Evolutionary conservation across 2,329 filamentous ascomycete genomes (phyloP), one percentile per base, ranked within the genome.

Genomic region (Stagonosporopsis rhizophila): DNA sequence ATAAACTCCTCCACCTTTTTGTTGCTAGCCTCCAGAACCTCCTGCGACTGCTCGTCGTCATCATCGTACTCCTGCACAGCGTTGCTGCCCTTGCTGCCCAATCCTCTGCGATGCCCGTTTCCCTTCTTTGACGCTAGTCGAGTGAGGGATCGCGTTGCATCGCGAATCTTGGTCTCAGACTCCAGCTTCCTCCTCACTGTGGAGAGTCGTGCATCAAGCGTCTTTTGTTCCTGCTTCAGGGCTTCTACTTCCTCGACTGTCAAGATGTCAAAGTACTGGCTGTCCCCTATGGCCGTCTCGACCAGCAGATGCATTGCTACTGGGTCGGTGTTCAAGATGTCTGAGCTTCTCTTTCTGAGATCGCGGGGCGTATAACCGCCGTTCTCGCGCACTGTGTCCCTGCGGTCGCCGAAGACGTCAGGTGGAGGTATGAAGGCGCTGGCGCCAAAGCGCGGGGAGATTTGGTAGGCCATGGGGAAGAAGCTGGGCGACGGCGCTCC

Each of bases 81-180:
- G 20, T 62, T 62, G 49, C 75, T 74, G 57, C 79, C 80, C 41
- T 82, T 77, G 41, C 84, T 78, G 62, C 81, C 77, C 39, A 83
- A 76, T 48, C 77, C 78, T 55, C 79, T 88, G 76, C 74, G 83
- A 72, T 76, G 82, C 56, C 68, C 67, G 44, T 66, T 70, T 17
- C 61, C 61, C 60, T 83, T 82, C n/a, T 87, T 83, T 8, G 85
- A 85, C 72, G 96, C 92, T 27, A 99, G 81, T 67, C 89, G 88
- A 56, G 89, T 88, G 77, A 99, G 88, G 37, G 92, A 96, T 62
- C 89, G 85, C 11, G 95, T 92, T 1, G 95, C 95, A 82, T 98
- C 94, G 67, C 92, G 90, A 68, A 97, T 92, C 79, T 98, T 99
- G 51, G 88, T 90, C 75, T 99, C 95, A 41, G 98, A 87, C 28